Conservation (phyloP, 352 stramenopile species). For the Phytopythium kandeliae region DNA sequence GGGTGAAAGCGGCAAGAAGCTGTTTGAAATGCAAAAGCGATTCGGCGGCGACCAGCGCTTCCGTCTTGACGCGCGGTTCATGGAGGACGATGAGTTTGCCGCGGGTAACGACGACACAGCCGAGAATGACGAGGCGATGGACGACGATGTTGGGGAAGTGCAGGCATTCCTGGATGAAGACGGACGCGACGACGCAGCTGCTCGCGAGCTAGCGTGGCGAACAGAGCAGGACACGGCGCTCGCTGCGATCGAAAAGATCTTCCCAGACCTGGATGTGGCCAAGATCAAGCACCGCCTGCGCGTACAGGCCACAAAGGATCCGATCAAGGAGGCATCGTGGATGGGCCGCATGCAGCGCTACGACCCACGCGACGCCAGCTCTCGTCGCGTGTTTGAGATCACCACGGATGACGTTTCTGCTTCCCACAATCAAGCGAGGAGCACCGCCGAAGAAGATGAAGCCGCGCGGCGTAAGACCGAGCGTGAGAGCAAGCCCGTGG, state of each 20-base stretch:
- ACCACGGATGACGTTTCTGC: constrained; percentile 19
- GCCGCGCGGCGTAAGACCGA: constrained; percentile 11
- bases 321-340: constrained; percentile 71
- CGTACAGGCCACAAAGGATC: constrained; percentile 42
- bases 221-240: constrained; percentile 47
- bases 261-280: constrained; percentile 62
- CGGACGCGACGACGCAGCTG: constrained; percentile 21
- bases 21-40: constrained; percentile 82
- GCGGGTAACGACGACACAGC: constrained; percentile 38
- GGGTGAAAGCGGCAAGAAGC: constrained; percentile 54
- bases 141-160: constrained; percentile 20
- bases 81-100: constrained; percentile 56
- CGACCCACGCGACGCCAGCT: constrained; percentile 40
- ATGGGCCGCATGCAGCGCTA: constrained; percentile 74
- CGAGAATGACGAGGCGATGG: constrained; percentile 8
- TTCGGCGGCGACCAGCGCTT: constrained; percentile 77
- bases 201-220: constrained; percentile 34
- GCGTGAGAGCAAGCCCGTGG: constrained; percentile 41
- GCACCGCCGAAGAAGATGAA: constrained; percentile 9
- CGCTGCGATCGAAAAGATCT: constrained; percentile 48
- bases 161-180: constrained; percentile 50
- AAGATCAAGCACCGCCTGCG: constrained; percentile 48
- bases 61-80: constrained; percentile 69
- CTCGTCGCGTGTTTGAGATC: constrained; percentile 48
- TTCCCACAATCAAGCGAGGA: constrained; percentile 15